phyloP scores from a whole-genome alignment of 257 asterid genomes.

The Cordia subcordata region DNA sequence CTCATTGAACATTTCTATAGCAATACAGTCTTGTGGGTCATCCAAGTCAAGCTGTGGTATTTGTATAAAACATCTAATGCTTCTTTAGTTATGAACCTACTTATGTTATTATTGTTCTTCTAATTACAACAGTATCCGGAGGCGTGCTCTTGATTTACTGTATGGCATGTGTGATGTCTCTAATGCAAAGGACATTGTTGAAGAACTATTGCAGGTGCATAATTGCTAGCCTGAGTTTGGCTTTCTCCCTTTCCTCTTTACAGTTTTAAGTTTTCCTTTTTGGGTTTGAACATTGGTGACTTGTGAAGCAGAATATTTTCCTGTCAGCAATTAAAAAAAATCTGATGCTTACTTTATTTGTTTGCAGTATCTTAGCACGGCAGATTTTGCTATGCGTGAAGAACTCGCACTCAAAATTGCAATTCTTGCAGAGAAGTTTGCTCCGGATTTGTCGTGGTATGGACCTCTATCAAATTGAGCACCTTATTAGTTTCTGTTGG shows the following conservation, averaged over 20 bases:
- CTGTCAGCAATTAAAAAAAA: slow-evolving; percentile 7
- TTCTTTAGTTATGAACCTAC: neutral
- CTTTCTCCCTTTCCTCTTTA: slow-evolving; percentile 11
- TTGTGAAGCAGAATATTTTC: neutral
- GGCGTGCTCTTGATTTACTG: slow-evolving; percentile 95
- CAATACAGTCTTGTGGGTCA: neutral
- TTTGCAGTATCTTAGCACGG: slow-evolving; percentile 76
- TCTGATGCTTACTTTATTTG: slow-evolving; percentile 15
- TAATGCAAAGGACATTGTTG: slow-evolving; percentile 96
- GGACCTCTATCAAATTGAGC: slow-evolving; percentile 4
- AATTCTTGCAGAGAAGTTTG: slow-evolving; percentile 92
- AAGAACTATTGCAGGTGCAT: slow-evolving; percentile 82
- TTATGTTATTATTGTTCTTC: neutral
- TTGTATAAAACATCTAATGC: neutral
- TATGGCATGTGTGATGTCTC: slow-evolving; percentile 99
- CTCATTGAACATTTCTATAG: neutral
- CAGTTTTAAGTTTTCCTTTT: slow-evolving; percentile 11
- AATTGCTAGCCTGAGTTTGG: slow-evolving; percentile 12
- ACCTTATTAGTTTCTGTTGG: neutral
- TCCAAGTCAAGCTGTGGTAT: neutral
- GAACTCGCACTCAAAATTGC: slow-evolving; percentile 83
- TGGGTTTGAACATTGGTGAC: neutral
- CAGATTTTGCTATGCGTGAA: slow-evolving; percentile 66
- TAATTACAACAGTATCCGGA: slow-evolving; percentile 57
- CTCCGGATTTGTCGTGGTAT: slow-evolving; percentile 96